Evolutionary conservation across 2,329 filamentous ascomycete genomes (phyloP).

Genomic region (Ramichloridium luteum): DNA sequence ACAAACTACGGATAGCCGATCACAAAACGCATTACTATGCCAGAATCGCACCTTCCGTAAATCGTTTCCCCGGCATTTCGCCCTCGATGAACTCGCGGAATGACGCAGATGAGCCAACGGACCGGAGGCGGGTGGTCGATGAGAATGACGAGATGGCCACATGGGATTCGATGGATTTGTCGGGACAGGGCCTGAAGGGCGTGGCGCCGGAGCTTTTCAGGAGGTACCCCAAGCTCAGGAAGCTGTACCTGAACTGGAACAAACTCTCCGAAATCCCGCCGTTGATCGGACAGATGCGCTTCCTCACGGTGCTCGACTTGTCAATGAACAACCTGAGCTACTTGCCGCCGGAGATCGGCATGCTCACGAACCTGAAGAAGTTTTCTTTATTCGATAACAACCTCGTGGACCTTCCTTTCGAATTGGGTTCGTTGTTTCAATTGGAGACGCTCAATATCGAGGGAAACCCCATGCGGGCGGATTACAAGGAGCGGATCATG

Average conservation of each 20-base stretch:
- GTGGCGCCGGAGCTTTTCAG: conserved; percentile 68
- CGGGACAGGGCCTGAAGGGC: conserved; percentile 84
- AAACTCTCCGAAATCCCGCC: conserved; percentile 70
- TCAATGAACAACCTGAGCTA: conserved; percentile 77
- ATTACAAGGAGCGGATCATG: conserved; percentile 69
- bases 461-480: conserved; percentile 67
- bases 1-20: conserved; percentile 18
- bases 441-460: conserved; percentile 84
- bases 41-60: conserved; percentile 44
- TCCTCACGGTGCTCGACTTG: conserved; percentile 70
- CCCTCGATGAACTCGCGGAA: conserved; percentile 35
- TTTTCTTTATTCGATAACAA: conserved; percentile 84
- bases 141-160: conserved; percentile 46
- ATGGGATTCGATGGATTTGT: conserved; percentile 92
- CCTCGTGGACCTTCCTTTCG: conserved; percentile 67
- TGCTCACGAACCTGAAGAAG: conserved; percentile 85
- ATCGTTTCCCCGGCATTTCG: conserved; percentile 15
- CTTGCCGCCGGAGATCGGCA: conserved; percentile 82
- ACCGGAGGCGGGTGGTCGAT: conserved; percentile 47
- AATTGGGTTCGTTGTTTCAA: conserved; percentile 79
- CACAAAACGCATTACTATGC: conserved; percentile 54
- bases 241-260: conserved; percentile 89
- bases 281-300: conserved; percentile 69
- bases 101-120: conserved; percentile 42
- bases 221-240: conserved; percentile 72